Evolutionary conservation across 805 yeast species (phyloP).

Genomic region (Suhomyces kilbournensis): DNA sequence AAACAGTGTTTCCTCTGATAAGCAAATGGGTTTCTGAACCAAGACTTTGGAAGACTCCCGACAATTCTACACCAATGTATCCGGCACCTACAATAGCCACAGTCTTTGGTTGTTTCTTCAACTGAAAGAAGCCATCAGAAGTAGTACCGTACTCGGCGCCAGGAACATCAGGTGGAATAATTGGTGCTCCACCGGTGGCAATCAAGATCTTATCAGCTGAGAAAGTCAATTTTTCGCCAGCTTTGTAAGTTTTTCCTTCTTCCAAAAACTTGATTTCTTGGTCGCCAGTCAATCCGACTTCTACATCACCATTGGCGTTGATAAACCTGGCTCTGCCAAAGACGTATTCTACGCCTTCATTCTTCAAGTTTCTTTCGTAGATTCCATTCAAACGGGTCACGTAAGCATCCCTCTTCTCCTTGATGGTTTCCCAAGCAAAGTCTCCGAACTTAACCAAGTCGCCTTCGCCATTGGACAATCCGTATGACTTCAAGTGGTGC

Average conservation of each 20-base stretch:
- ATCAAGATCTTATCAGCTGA: conserved; percentile 81
- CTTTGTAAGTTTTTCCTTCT: conserved; percentile 25
- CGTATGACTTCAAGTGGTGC: conserved; percentile 76
- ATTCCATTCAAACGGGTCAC: conserved; percentile 85
- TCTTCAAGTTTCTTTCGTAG: conserved; percentile 80
- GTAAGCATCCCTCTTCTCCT: conserved; percentile 90
- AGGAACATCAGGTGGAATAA: conserved; percentile 63
- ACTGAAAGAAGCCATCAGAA: conserved; percentile 87
- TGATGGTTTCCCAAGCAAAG: conserved; percentile 81
- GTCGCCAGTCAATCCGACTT: conserved; percentile 54
- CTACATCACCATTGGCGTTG: conserved; percentile 63
- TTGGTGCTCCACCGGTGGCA: conserved; percentile 92
- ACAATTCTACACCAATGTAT: conserved; percentile 91
- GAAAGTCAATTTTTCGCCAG: conserved; percentile 56
- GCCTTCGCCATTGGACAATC: conserved; percentile 57
- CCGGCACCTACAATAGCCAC: conserved; percentile 98
- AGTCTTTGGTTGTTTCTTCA: conserved; percentile 79
- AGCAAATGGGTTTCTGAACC: conserved; percentile 84
- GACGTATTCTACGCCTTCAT: conserved; percentile 84
- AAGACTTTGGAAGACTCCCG: conserved; percentile 89
- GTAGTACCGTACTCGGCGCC: conserved; percentile 83
- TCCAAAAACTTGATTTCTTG: conserved; percentile 37
- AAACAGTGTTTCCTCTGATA: conserved; percentile 86
- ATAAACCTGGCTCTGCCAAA: conserved; percentile 84
- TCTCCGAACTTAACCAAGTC: conserved; percentile 45